Evolutionary conservation across 306 rosid genomes (phyloP).

Genomic region (Vigna unguiculata): DNA sequence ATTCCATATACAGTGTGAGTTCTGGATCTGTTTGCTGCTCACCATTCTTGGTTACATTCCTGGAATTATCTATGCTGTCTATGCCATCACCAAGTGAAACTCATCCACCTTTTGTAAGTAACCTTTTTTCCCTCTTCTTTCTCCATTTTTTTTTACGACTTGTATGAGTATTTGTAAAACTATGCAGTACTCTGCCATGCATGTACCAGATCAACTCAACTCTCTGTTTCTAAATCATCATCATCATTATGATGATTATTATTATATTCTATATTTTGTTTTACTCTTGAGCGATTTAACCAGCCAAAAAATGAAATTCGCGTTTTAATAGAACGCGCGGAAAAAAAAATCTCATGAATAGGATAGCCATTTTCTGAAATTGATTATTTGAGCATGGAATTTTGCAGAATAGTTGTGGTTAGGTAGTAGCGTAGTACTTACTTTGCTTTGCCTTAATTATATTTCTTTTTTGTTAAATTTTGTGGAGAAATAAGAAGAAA

Average conservation of each 20-base stretch:
- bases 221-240: background rate
- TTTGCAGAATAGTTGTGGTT: conserved; percentile 27
- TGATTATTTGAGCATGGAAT: too few relatives aligned
- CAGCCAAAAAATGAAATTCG: too few relatives aligned
- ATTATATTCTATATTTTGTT: too few relatives aligned
- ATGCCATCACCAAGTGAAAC: conserved; percentile 69
- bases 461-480: background rate
- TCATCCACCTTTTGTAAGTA: conserved; percentile 43
- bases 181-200: background rate
- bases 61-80: conserved; percentile 83
- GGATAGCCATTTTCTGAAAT: too few relatives aligned
- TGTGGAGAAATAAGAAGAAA: too few relatives aligned
- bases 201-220: background rate
- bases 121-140: background rate
- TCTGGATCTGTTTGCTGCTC: conserved; percentile 86
- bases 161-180: background rate
- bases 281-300: too few relatives aligned
- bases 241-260: too few relatives aligned
- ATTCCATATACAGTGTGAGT: conserved; percentile 64
- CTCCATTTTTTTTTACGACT: background rate
- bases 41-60: conserved; percentile 75
- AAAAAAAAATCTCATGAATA: too few relatives aligned
- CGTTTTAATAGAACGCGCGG: too few relatives aligned
- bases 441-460: background rate
- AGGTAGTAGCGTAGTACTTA: background rate